Evolutionary conservation across 441 rosid species (phyloP).

Genomic region (Isatis lusitanica): DNA sequence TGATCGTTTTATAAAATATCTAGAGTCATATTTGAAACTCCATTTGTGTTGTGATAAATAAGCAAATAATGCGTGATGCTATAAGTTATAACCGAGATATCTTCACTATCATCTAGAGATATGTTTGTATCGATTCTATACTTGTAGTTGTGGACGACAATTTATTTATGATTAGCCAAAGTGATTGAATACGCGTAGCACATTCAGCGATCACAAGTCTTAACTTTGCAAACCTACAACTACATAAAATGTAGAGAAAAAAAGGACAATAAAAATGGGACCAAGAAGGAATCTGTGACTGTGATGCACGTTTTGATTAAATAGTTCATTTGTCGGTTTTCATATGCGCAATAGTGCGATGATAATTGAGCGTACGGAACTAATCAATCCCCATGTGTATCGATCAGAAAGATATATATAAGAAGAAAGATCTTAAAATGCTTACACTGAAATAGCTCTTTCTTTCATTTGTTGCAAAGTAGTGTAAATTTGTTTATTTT

Average conservation of each 20-base stretch:
- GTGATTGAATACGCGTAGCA: background rate
- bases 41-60: background rate
- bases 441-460: background rate
- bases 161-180: background rate
- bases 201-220: background rate
- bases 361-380: slow-evolving; percentile 1
- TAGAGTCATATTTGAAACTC: background rate
- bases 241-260: background rate
- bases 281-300: background rate
- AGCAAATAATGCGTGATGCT: background rate
- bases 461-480: slow-evolving; percentile 10
- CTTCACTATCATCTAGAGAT: background rate
- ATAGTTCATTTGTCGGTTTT: background rate
- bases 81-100: background rate
- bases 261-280: background rate
- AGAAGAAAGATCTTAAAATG: slow-evolving; percentile 1
- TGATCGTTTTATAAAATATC: background rate
- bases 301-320: slow-evolving; percentile 1
- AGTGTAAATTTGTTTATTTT: slow-evolving; percentile 6
- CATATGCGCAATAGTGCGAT: slow-evolving; percentile 17
- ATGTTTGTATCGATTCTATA: background rate
- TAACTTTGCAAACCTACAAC: slow-evolving; percentile 7
- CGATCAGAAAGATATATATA: background rate
- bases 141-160: background rate
- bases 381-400: background rate